A percentile compares a stretch with the other conserved stretches of the same genome.
Conservation (phyloP, 73 alveolate genomes). For the Tetrahymena malaccensis region DNA sequence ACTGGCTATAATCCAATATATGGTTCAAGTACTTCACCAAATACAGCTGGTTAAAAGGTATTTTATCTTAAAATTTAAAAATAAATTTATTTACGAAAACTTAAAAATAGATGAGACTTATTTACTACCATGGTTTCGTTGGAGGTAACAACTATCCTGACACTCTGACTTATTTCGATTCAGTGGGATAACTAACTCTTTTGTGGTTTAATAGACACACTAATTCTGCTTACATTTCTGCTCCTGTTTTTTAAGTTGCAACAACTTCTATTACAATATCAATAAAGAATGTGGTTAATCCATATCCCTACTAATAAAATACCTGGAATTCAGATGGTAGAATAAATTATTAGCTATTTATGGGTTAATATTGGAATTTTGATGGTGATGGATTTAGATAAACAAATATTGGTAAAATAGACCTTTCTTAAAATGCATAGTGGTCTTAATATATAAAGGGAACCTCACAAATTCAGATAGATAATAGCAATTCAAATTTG, state of each 20-base stretch:
- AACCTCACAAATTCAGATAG: neutral
- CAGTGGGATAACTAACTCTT: neutral
- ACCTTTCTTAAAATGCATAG: neutral
- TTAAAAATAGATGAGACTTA: neutral
- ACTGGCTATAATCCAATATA: neutral
- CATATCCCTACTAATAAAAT: neutral
- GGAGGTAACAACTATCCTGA: neutral
- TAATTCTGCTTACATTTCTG: neutral
- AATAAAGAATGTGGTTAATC: neutral
- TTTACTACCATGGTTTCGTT: neutral
- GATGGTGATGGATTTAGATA: neutral
- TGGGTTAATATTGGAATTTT: neutral
- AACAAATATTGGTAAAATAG: neutral
- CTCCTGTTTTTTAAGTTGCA: neutral
- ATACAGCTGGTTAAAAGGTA: neutral
- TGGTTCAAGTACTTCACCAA: neutral
- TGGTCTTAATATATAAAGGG: neutral
- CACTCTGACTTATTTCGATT: neutral
- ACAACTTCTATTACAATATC: neutral
- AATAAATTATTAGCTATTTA: neutral
- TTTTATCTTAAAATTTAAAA: neutral
- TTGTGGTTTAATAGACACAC: neutral
- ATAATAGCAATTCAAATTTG: neutral
- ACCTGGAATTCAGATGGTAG: neutral
- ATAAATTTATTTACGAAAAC: neutral